Evolutionary conservation across 2,329 filamentous ascomycete species (phyloP), one percentile per base, ranked within the genome.

Genomic region (Metarhizium album): DNA sequence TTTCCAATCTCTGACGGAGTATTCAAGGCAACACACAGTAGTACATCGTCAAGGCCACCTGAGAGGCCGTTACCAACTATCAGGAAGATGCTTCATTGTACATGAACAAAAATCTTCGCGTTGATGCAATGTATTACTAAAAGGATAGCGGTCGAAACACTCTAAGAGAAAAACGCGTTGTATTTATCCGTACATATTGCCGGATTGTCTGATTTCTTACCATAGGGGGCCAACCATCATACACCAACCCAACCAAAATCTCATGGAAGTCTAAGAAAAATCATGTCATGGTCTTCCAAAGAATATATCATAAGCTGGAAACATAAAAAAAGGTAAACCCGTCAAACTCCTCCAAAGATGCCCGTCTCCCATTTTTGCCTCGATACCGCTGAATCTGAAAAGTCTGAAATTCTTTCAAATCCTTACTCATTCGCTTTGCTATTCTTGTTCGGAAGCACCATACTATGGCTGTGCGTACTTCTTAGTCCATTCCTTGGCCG

Each of bases 401-500:
- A 48, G 42, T 29, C 22, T 27, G 40, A 18, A 23, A 33, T 35
- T 48, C 46, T 29, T 31, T 23, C 11, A 31, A 24, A 13, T 35
- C 49, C 45, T 43, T n/a, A 14, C 54, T 42, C 45, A 45, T 50
- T 49, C 46, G 48, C 46, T 53, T 47, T 47, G 18, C 40, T 52
- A 46, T 24, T 49, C 37, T 33, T 35, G 18, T 14, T 50, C 27
- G 40, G 20, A 51, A 43, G 40, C 37, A 37, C 35, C 27, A 27
- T 27, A 45, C 57, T 57, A 64, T 54, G 78, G 71, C 65, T 77
- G 78, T 46, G 90, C 90, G 65, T 93, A 88, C 60, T 85, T 84
- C 66, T 78, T 77, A 13, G 93, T 97, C 91, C 93, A 97, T 63
- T 95, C 89, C 63, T 79, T 85, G 16, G 91, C 91, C 7, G 90